These are phyloP conservation scores for Picocystis sp. DNA, from an alignment of 163 green algal species.

Conservation along the genomic window DNA sequence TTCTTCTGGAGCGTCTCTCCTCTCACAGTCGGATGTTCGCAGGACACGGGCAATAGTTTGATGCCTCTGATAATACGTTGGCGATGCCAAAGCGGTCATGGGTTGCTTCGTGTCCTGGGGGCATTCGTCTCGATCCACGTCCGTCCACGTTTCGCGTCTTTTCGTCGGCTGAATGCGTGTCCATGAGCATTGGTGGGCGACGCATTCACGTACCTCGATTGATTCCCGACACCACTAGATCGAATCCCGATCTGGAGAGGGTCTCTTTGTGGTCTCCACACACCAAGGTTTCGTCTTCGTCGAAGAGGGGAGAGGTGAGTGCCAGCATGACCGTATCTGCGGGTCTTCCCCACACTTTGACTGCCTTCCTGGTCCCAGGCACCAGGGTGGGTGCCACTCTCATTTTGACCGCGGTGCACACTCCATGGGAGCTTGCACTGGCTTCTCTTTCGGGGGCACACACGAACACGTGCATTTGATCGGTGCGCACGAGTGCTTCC, in stretches of 20 bases:
- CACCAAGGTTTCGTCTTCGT: background rate
- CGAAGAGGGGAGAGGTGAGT: conserved; percentile 33
- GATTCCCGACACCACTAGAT: conserved; percentile 2
- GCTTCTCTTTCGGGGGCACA: conserved; percentile 1
- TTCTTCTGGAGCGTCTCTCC: too few relatives aligned
- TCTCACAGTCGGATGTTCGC: too few relatives aligned
- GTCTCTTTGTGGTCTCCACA: background rate
- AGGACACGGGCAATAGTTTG: too few relatives aligned
- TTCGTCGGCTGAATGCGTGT: too few relatives aligned
- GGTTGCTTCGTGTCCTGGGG: too few relatives aligned
- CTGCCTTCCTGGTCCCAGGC: conserved; percentile 23
- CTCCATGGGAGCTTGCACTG: background rate
- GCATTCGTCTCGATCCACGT: too few relatives aligned
- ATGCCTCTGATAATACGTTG: too few relatives aligned
- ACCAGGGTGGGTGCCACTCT: conserved; percentile 3
- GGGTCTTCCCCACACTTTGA: conserved; percentile 41
- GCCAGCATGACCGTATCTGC: conserved; percentile 50
- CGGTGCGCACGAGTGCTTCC: background rate
- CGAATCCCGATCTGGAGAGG: conserved; percentile 5
- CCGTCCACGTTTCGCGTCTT: too few relatives aligned
- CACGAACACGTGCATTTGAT: conserved; percentile 2
- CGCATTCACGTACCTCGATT: background rate
- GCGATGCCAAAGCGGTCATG: too few relatives aligned
- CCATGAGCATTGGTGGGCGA: too few relatives aligned
- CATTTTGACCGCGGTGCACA: background rate